These are phyloP conservation scores for Nyssa sinensis DNA, from an alignment of 148 eudicot species.

Conservation along the genomic window DNA sequence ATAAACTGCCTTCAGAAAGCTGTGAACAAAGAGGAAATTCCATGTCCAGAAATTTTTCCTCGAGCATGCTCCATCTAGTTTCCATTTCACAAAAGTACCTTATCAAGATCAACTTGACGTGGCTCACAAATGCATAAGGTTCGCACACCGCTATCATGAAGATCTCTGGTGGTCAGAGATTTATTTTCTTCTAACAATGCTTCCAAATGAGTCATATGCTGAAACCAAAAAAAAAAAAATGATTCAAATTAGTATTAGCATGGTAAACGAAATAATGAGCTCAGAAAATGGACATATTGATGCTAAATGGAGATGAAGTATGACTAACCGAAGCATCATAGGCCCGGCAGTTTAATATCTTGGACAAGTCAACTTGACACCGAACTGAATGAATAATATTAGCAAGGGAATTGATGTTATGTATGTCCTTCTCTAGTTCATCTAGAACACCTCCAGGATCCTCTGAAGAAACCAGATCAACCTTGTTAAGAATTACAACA, in stretches of 20 bases:
- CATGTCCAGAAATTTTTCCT: background rate
- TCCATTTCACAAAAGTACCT: constrained; percentile 43
- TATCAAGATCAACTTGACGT: constrained; percentile 55
- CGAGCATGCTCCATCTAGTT: background rate
- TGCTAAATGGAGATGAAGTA: constrained; percentile 1
- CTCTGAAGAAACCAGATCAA: constrained; percentile 77
- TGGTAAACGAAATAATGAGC: background rate
- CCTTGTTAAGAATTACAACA: constrained; percentile 86
- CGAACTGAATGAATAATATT: constrained; percentile 65
- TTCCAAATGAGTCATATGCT: constrained; percentile 82
- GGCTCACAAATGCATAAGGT: constrained; percentile 71
- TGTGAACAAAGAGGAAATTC: background rate
- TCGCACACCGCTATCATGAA: constrained; percentile 79
- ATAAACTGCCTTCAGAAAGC: background rate
- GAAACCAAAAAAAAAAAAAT: constrained; percentile 19
- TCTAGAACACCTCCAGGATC: constrained; percentile 52
- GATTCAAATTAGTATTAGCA: background rate
- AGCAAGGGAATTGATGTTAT: constrained; percentile 77
- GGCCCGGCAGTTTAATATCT: constrained; percentile 72
- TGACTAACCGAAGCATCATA: constrained; percentile 77
- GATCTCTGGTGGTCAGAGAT: constrained; percentile 53
- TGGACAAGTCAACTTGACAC: constrained; percentile 90
- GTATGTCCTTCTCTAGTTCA: constrained; percentile 87
- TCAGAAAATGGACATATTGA: background rate
- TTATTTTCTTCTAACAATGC: constrained; percentile 64